A percentile compares a stretch with the other conserved stretches of the same genome.
These are phyloP conservation scores for Hemisphaericaspora xylanilytica DNA, from an alignment of 1,139 yeast genomes.

Conservation along the genomic window DNA sequence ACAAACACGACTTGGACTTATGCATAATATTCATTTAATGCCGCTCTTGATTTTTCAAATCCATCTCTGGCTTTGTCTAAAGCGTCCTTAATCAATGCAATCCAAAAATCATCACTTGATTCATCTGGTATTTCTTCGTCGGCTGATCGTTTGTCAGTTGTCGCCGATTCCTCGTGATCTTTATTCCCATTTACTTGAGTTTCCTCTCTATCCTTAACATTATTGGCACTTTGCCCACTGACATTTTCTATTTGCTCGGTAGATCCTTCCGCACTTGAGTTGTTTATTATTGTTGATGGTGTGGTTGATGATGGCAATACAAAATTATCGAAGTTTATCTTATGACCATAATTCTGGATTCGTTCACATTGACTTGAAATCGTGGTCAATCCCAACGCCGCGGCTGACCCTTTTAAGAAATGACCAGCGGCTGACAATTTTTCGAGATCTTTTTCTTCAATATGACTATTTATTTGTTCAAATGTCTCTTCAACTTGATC, in stretches of 20 bases:
- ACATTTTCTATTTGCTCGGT: conserved; percentile 2
- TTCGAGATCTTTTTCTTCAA: conserved; percentile 49
- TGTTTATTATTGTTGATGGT: conserved; percentile 14
- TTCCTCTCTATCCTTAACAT: background rate
- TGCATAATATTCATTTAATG: conserved; percentile 57
- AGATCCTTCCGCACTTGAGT: background rate
- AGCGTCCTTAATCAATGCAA: conserved; percentile 51
- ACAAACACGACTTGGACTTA: too few species aligned
- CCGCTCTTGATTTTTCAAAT: conserved; percentile 53
- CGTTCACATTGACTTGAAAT: conserved; percentile 88
- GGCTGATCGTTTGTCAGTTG: conserved; percentile 5
- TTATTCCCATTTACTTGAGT: background rate
- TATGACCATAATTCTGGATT: conserved; percentile 85
- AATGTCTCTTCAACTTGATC: conserved; percentile 88
- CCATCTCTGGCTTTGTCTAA: conserved; percentile 56
- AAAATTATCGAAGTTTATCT: conserved; percentile 44
- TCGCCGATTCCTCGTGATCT: background rate
- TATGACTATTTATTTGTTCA: conserved; percentile 60
- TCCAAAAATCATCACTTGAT: conserved; percentile 45
- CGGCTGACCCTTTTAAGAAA: conserved; percentile 92
- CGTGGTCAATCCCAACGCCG: conserved; percentile 81
- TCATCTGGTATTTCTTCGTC: conserved; percentile 14
- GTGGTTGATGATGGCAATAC: conserved; percentile 14
- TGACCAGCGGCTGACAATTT: conserved; percentile 80
- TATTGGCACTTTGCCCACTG: background rate